A percentile compares a stretch with the other conserved stretches of the same genome.
Evolutionary conservation across 73 alveolate species (phyloP).

Genomic region (Paramecium sonneborni): DNA sequence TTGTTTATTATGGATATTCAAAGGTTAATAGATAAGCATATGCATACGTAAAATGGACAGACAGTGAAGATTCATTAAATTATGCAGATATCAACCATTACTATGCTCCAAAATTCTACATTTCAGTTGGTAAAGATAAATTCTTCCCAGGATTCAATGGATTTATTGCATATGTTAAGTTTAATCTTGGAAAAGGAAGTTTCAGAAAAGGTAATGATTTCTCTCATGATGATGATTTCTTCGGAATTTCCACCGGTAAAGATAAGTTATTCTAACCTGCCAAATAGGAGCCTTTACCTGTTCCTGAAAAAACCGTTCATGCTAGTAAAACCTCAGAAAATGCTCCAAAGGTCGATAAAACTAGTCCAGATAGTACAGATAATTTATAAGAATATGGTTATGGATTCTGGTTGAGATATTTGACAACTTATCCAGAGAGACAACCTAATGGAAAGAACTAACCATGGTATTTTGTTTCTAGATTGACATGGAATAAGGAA

Average conservation of each 20-base stretch:
- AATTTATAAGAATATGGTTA: neutral
- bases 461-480: neutral
- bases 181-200: neutral
- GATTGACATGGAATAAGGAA: neutral
- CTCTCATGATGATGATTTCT: neutral
- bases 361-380: neutral
- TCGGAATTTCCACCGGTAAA: neutral
- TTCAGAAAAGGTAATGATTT: neutral
- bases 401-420: conserved; percentile 4
- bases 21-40: neutral
- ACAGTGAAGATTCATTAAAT: conserved; percentile 25
- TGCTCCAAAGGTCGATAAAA: neutral
- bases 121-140: neutral
- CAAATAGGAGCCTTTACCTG: neutral
- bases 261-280: neutral
- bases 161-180: neutral
- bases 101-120: neutral
- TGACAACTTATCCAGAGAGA: neutral
- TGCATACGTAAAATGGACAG: conserved; percentile 54
- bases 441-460: neutral
- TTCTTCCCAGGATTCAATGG: conserved; percentile 23
- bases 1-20: conserved; percentile 36
- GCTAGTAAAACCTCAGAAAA: neutral
- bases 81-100: conserved; percentile 5
- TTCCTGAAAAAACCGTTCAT: neutral